phyloP scores from a whole-genome alignment of 495 filamentous ascomycete species.

The Cudoniella acicularis region DNA sequence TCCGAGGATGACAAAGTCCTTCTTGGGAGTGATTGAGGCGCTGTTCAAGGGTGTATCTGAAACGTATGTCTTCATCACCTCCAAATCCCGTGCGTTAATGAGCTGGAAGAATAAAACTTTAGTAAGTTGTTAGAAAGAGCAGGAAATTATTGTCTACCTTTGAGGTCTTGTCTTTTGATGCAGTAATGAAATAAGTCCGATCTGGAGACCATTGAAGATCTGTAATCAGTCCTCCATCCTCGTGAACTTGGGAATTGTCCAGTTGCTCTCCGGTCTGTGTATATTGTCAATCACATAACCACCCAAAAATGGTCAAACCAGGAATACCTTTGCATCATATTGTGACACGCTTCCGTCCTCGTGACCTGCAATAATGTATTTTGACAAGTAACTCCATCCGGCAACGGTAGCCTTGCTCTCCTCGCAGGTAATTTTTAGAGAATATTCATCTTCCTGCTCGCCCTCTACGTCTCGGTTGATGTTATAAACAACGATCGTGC shows the following conservation, averaged over 20 bases:
- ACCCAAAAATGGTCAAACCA: background rate
- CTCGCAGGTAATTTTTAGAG: slow-evolving; percentile 79
- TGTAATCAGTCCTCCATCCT: slow-evolving; percentile 77
- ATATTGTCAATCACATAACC: background rate
- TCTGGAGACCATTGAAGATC: slow-evolving; percentile 94
- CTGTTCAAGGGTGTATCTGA: slow-evolving; percentile 97
- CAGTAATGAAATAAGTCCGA: slow-evolving; percentile 95
- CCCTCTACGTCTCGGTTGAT: slow-evolving; percentile 75
- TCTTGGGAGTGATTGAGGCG: slow-evolving; percentile 87
- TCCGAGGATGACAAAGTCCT: slow-evolving; percentile 94
- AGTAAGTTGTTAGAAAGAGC: background rate
- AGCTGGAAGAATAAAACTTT: slow-evolving; percentile 52
- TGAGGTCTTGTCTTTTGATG: slow-evolving; percentile 95
- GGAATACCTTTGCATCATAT: slow-evolving; percentile 88
- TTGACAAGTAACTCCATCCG: slow-evolving; percentile 85
- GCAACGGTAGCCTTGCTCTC: slow-evolving; percentile 97
- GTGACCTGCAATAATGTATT: slow-evolving; percentile 96
- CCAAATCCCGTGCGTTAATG: slow-evolving; percentile 75
- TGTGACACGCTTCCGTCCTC: slow-evolving; percentile 93
- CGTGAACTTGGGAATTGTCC: slow-evolving; percentile 76
- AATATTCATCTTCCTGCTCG: slow-evolving; percentile 79
- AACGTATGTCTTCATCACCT: slow-evolving; percentile 85
- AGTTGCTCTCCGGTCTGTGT: slow-evolving; percentile 71
- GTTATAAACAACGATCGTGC: slow-evolving; percentile 88
- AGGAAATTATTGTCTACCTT: slow-evolving; percentile 54